These are phyloP conservation scores for Echinosophora koreensis DNA, from an alignment of 306 rosid species.

Conservation along the genomic window DNA sequence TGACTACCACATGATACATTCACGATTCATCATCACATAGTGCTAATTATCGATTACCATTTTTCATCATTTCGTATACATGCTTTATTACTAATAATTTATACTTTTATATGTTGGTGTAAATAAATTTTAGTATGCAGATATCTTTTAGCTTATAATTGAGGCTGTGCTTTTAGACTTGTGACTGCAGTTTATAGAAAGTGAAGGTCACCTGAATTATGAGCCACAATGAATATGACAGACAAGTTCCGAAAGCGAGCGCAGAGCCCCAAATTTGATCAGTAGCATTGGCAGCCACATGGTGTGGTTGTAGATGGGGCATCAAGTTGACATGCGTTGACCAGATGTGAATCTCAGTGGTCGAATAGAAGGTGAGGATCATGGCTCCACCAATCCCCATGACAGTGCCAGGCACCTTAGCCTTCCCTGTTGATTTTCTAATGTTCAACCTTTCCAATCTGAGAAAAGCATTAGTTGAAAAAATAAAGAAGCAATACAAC, in stretches of 20 bases:
- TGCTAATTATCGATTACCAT: too few species aligned
- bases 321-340: slow-evolving; percentile 35
- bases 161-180: too few species aligned
- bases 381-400: slow-evolving; percentile 48
- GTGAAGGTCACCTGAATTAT: slow-evolving; percentile 36
- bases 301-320: neutral
- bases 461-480: neutral
- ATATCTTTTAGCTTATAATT: too few species aligned
- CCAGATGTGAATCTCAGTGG: slow-evolving; percentile 42
- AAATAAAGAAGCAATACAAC: neutral
- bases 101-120: too few species aligned
- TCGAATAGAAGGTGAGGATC: slow-evolving; percentile 46
- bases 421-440: slow-evolving; percentile 41
- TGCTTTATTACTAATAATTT: too few species aligned
- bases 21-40: too few species aligned
- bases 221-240: slow-evolving; percentile 43
- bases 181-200: neutral
- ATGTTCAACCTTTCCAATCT: slow-evolving; percentile 44
- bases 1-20: too few species aligned
- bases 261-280: slow-evolving; percentile 20
- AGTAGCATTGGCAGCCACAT: neutral
- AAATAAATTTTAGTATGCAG: too few species aligned
- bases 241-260: slow-evolving; percentile 40
- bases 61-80: too few species aligned
- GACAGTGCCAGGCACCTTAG: slow-evolving; percentile 39